phyloP scores from a whole-genome alignment of 805 yeast genomes.

The Metschnikowia chrysomelidarum region DNA sequence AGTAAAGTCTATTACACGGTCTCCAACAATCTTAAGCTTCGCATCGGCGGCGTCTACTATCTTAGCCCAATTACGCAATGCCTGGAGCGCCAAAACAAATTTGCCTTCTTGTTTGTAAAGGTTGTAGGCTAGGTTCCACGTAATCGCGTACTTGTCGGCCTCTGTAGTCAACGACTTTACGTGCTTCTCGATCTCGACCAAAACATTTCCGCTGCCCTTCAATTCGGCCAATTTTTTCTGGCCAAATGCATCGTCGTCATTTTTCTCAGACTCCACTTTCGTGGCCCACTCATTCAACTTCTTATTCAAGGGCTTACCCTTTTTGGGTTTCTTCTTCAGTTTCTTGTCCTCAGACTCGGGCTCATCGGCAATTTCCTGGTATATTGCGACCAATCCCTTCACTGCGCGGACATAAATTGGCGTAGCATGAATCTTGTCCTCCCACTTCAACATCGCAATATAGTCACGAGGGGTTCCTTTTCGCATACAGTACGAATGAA shows the following conservation, averaged over 20 bases:
- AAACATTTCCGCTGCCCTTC: slow-evolving; percentile 28
- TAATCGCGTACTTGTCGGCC: slow-evolving; percentile 37
- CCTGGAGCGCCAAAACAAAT: slow-evolving; percentile 45
- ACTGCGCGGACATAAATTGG: slow-evolving; percentile 73
- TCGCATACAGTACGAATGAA: slow-evolving; percentile 89
- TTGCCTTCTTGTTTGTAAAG: slow-evolving; percentile 42
- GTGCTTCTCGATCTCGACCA: slow-evolving; percentile 43
- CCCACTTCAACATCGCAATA: slow-evolving; percentile 77
- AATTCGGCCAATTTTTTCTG: slow-evolving; percentile 35
- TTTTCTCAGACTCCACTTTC: slow-evolving; percentile 41
- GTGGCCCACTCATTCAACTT: slow-evolving; percentile 53
- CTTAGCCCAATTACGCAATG: slow-evolving; percentile 42
- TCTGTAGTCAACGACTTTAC: slow-evolving; percentile 42
- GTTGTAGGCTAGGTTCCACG: slow-evolving; percentile 45
- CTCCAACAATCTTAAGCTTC: slow-evolving; percentile 23
- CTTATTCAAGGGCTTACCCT: slow-evolving; percentile 50
- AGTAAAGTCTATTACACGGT: slow-evolving; percentile 33
- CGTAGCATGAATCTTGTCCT: slow-evolving; percentile 63
- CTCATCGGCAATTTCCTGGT: slow-evolving; percentile 41
- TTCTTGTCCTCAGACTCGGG: slow-evolving; percentile 17
- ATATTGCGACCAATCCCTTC: slow-evolving; percentile 58
- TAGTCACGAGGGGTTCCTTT: slow-evolving; percentile 89
- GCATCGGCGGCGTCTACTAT: slow-evolving; percentile 26
- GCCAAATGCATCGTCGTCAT: slow-evolving; percentile 64
- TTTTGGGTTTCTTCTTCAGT: slow-evolving; percentile 52